Evolutionary conservation across 1,284 basidiomycete genomes (phyloP).

Genomic region (Leccinum pachyderme): DNA sequence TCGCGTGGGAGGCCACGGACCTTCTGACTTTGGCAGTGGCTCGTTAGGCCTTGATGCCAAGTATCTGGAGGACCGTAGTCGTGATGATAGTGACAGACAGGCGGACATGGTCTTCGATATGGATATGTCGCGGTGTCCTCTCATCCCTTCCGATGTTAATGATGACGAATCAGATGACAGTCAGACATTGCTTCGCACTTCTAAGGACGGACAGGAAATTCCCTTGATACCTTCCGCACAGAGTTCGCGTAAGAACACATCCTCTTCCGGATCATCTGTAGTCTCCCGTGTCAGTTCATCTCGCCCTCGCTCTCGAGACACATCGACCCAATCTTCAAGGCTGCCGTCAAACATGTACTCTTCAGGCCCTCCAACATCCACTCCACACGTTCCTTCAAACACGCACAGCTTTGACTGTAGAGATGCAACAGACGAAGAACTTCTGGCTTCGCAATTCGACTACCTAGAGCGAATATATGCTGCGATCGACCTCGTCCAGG

Average conservation of each 20-base stretch:
- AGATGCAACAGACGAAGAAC: constrained; percentile 16
- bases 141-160: constrained; percentile 26
- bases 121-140: constrained; percentile 23
- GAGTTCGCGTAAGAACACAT: neutral
- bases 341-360: neutral
- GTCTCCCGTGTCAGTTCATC: constrained; percentile 27
- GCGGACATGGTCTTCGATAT: constrained; percentile 22
- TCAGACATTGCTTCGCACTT: constrained; percentile 25
- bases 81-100: constrained; percentile 4
- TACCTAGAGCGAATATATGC: constrained; percentile 19
- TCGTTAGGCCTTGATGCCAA: constrained; percentile 3
- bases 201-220: constrained; percentile 25
- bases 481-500: constrained; percentile 28
- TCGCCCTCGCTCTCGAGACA: constrained; percentile 26
- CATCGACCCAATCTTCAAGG: constrained; percentile 5
- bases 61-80: constrained; percentile 5
- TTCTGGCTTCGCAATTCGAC: constrained; percentile 13
- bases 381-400: neutral
- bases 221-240: constrained; percentile 5
- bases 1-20: neutral
- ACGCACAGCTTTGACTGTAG: neutral
- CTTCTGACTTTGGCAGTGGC: neutral
- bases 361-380: neutral
- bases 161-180: constrained; percentile 33
- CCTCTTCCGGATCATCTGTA: constrained; percentile 1